These are phyloP conservation scores for Serendipita indica DNA, from an alignment of 768 basidiomycete species.

Conservation along the genomic window DNA sequence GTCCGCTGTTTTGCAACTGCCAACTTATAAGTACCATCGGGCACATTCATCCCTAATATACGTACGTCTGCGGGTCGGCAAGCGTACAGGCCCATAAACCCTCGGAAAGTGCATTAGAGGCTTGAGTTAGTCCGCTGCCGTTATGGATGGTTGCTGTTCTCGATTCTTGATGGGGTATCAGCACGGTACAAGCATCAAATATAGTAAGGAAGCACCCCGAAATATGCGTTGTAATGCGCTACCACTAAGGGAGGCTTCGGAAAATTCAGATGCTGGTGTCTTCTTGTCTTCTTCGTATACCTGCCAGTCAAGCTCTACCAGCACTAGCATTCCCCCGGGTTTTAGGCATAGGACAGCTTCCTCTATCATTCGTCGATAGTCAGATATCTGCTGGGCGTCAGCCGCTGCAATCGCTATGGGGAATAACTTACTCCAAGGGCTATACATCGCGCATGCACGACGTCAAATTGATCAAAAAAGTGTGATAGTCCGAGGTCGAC, in stretches of 20 bases:
- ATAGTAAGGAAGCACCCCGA: constrained; percentile 17
- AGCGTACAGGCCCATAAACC: not conserved
- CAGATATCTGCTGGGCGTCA: constrained; percentile 19
- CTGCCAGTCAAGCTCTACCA: constrained; percentile 24
- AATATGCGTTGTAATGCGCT: constrained; percentile 22
- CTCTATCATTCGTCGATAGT: constrained; percentile 20
- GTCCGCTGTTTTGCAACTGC: not conserved
- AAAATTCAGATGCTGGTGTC: constrained; percentile 18
- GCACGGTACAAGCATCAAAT: not conserved
- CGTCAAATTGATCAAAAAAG: constrained; percentile 21
- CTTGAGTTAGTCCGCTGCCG: not conserved
- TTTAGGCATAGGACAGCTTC: constrained; percentile 20
- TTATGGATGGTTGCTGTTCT: not conserved
- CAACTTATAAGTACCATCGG: not conserved
- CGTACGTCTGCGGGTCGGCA: not conserved
- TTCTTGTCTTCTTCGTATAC: constrained; percentile 21
- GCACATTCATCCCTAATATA: not conserved
- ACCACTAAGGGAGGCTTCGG: constrained; percentile 15
- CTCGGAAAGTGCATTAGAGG: not conserved
- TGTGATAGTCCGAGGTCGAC: constrained; percentile 23
- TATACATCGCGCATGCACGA: constrained; percentile 23
- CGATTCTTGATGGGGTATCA: not conserved
- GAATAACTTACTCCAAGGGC: constrained; percentile 19
- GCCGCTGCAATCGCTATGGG: not conserved
- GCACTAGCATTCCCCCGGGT: constrained; percentile 22